Evolutionary conservation across 768 basidiomycete species (phyloP), one percentile per base, ranked within the genome.

Genomic region (Pleurotus giganteus): DNA sequence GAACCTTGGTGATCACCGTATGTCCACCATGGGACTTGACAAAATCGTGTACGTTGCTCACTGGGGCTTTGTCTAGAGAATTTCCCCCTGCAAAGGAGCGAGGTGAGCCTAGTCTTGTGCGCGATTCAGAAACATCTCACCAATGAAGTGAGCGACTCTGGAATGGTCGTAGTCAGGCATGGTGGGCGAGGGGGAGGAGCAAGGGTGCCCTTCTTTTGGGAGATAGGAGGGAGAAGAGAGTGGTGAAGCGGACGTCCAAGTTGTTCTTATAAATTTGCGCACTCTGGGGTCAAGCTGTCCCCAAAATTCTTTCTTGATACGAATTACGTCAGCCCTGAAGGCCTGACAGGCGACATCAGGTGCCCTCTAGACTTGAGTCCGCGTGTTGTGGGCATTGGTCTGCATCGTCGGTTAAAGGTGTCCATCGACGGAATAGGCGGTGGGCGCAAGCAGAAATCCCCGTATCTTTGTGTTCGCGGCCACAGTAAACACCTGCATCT

Each of bases 1-100:
- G 58, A 63, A 95, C 97, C 78, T 98, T 98, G 56, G 94, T 97
- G 73, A 99, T 98, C 57, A 98, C 95, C 17, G 97, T 96, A 72
- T 99, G 97, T 55, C 97, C 97, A 8, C 95, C 94, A 68, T 95
- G 78, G 46, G 76, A 74, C 67, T 89, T 87, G 31, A 98, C 95
- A 71, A 96, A 99, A 74, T 98, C 94, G 59, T 85, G 79, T 37
- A 99, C 86, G 57, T 79, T 81, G 52, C 91, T 83, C 24, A 86
- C 77, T 24, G 88, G 75, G 27, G 95, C 95, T 57, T 82, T 87
- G 57, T 94, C 91, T 58, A 99, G 68, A 27, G 91, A 85, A 74
- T 98, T 98, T 58, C 93, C 95, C 65, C 97, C 97, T 98, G 65
- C n/a, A 54, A 29, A 59, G n/a, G n/a, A n/a, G n/a, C 29, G 44